phyloP scores from a whole-genome alignment of 192 early-diverging fungal species.

The Tieghemiomyces parasiticus region DNA sequence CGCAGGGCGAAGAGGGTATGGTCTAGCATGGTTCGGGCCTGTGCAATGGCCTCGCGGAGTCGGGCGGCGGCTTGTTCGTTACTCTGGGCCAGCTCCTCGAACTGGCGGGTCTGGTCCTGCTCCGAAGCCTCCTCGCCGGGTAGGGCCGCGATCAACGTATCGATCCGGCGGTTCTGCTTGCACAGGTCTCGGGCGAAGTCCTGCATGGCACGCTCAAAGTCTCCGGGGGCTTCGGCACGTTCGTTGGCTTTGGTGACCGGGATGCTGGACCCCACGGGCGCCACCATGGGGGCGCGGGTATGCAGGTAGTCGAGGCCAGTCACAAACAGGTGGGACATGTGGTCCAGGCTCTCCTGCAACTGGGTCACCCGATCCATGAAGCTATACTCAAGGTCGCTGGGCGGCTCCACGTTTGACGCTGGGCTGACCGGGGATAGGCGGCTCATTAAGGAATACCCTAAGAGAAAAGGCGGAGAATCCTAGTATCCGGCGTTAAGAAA shows the following conservation, averaged over 20 bases:
- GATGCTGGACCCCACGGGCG: not conserved
- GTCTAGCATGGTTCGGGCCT: conserved; percentile 1
- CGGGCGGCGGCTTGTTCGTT: not conserved
- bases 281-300: conserved; percentile 6
- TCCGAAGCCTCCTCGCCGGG: not conserved
- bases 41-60: not conserved
- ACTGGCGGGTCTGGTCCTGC: not conserved
- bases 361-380: conserved; percentile 10
- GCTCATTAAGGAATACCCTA: conserved; percentile 1
- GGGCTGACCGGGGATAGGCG: not conserved
- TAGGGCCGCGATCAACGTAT: not conserved
- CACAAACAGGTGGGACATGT: conserved; percentile 9
- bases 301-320: conserved; percentile 7
- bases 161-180: conserved; percentile 3
- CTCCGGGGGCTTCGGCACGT: not conserved
- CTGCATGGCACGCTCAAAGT: not conserved
- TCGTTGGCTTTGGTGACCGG: conserved; percentile 6
- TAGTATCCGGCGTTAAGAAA: not conserved
- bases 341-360: conserved; percentile 7
- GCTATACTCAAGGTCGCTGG: conserved; percentile 5
- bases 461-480: not conserved
- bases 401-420: not conserved
- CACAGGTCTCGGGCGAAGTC: conserved; percentile 3
- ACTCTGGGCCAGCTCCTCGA: not conserved
- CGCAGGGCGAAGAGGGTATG: not conserved